Conservation (phyloP, 1,284 basidiomycete species). For the Meripilus lineatus region DNA sequence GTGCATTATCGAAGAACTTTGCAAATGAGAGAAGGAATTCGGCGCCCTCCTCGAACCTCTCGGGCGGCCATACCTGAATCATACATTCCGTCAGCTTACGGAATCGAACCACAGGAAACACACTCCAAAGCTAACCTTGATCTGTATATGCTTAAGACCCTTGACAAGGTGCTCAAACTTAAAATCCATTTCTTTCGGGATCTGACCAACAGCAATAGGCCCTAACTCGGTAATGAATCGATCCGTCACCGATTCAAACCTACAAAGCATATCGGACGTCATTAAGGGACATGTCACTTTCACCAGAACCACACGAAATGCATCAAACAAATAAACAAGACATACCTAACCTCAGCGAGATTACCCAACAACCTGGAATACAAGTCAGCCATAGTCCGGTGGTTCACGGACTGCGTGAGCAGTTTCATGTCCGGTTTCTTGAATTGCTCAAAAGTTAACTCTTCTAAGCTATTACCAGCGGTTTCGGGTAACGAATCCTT, state of each 20-base stretch:
- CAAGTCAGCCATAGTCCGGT: slow-evolving; percentile 74
- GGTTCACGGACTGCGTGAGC: slow-evolving; percentile 62
- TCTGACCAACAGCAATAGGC: slow-evolving; percentile 68
- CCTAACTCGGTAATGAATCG: slow-evolving; percentile 76
- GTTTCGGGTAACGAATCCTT: slow-evolving; percentile 76
- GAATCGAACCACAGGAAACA: slow-evolving; percentile 2
- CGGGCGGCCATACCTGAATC: slow-evolving; percentile 84
- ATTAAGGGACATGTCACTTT: no score
- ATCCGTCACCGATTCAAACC: slow-evolving; percentile 86
- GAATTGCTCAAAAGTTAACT: slow-evolving; percentile 85
- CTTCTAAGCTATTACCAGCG: slow-evolving; percentile 75
- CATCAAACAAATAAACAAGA: slow-evolving; percentile 2
- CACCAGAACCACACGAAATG: slow-evolving; percentile 4
- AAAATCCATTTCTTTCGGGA: slow-evolving; percentile 74
- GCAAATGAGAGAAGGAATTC: slow-evolving; percentile 87
- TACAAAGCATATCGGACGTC: slow-evolving; percentile 29
- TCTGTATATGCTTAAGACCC: slow-evolving; percentile 74
- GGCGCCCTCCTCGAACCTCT: slow-evolving; percentile 90
- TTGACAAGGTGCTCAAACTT: slow-evolving; percentile 80
- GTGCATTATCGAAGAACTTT: slow-evolving; percentile 79
- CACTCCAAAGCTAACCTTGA: slow-evolving; percentile 51
- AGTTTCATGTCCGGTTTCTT: slow-evolving; percentile 68
- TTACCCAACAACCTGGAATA: slow-evolving; percentile 81
- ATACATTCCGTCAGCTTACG: no score
- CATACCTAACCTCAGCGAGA: slow-evolving; percentile 72